These are phyloP conservation scores for Dactylellina parvicollis DNA, from an alignment of 2,329 filamentous ascomycete species.

Conservation along the genomic window DNA sequence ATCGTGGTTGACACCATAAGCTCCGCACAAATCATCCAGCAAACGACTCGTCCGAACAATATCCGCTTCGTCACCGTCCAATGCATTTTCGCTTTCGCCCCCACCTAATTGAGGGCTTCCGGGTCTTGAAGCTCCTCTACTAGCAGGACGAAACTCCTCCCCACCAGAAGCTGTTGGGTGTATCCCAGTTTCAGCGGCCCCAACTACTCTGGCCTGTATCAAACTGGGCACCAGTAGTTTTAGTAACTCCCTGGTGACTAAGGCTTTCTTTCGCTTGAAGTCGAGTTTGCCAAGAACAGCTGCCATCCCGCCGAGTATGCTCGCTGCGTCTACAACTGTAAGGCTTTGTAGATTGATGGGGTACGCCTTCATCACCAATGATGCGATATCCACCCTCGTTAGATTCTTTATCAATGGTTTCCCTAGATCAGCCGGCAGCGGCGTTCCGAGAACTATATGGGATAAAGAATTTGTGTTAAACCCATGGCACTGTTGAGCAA, in stretches of 20 bases:
- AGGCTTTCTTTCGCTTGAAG: slow-evolving; percentile 86
- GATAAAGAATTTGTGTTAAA: slow-evolving; percentile 71
- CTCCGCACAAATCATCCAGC: slow-evolving; percentile 70
- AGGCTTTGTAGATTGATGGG: slow-evolving; percentile 70
- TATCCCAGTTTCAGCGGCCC: slow-evolving; percentile 94
- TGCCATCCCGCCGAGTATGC: slow-evolving; percentile 84
- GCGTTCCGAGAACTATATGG: slow-evolving; percentile 72
- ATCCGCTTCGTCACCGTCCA: slow-evolving; percentile 73
- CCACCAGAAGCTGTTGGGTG: slow-evolving; percentile 77
- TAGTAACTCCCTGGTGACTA: slow-evolving; percentile 86
- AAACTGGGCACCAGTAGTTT: slow-evolving; percentile 83
- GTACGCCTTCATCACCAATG: slow-evolving; percentile 67
- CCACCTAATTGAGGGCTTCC: slow-evolving; percentile 62
- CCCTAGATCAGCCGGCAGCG: slow-evolving; percentile 62
- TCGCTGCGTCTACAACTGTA: slow-evolving; percentile 77
- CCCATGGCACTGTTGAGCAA: slow-evolving; percentile 73
- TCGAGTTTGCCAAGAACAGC: slow-evolving; percentile 83
- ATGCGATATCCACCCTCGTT: slow-evolving; percentile 55
- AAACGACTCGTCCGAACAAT: slow-evolving; percentile 71
- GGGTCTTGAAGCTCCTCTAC: slow-evolving; percentile 61
- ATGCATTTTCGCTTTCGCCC: slow-evolving; percentile 65
- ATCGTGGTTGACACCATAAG: slow-evolving; percentile 70
- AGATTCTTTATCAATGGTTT: slow-evolving; percentile 51
- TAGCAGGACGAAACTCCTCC: slow-evolving; percentile 76
- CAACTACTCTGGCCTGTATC: slow-evolving; percentile 88